These are phyloP conservation scores for Grosmannia penicillata DNA, from an alignment of 2,329 filamentous ascomycete species.

Conservation along the genomic window DNA sequence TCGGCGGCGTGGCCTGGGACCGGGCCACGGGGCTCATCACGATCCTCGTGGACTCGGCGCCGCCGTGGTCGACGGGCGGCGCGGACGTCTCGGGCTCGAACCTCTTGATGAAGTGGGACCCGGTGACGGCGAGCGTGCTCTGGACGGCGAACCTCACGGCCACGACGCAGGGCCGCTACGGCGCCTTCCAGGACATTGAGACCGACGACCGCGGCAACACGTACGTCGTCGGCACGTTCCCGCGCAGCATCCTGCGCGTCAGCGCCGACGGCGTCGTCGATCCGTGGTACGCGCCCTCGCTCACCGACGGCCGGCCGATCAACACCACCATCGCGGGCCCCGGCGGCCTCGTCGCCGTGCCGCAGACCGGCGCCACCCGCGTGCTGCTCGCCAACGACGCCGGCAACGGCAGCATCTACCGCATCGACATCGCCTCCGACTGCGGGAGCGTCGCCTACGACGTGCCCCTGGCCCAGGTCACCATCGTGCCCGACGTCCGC, in stretches of 20 bases:
- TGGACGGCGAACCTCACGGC: constrained; percentile 20
- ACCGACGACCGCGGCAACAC: constrained; percentile 20
- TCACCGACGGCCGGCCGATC: too few relatives aligned
- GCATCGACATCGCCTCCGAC: too few relatives aligned
- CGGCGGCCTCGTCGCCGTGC: too few relatives aligned
- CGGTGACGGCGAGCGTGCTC: constrained; percentile 11
- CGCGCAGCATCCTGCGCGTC: constrained; percentile 21
- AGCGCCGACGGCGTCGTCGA: too few relatives aligned
- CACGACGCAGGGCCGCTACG: constrained; percentile 15
- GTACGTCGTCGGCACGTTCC: constrained; percentile 23
- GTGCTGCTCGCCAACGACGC: too few relatives aligned
- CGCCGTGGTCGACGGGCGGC: constrained; percentile 20
- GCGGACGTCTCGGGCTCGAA: constrained; percentile 21
- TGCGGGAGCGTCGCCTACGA: too few relatives aligned
- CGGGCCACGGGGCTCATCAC: constrained; percentile 17
- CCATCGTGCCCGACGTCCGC: too few relatives aligned
- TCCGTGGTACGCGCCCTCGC: too few relatives aligned
- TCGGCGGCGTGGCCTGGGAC: constrained; percentile 22
- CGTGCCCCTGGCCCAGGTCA: too few relatives aligned
- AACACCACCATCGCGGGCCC: too few relatives aligned
- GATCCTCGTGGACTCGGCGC: constrained; percentile 20
- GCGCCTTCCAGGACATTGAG: constrained; percentile 24
- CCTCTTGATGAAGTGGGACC: constrained; percentile 21
- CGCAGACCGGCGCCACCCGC: too few relatives aligned
- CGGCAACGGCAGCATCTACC: too few relatives aligned